Evolutionary conservation across 495 filamentous ascomycete species (phyloP), one percentile per base, ranked within the genome.

Genomic region (Penicillium daleae): DNA sequence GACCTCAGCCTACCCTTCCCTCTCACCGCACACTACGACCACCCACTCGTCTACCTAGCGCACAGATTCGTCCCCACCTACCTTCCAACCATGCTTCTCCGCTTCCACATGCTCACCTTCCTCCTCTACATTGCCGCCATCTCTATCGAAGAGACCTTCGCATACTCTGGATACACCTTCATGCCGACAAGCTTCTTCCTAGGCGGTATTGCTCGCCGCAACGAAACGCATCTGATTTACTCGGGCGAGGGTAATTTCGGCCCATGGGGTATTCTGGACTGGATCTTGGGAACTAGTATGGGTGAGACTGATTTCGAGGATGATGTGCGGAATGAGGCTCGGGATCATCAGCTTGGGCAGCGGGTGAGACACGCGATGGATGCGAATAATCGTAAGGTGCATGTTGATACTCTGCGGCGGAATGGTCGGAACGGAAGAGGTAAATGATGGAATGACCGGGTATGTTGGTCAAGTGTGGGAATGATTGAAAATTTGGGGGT

Each of bases 31-130:
- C 87, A 89, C 69, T 92, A 91, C 70, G 92, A 97, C 74, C 92
- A 97, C 65, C 92, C 93, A 0, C 32, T 89, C n/a, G 77, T 85
- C 5, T 90, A 92, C 63, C 74, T 96, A 2, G 66, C 96, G 12
- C 76, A 80, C 56, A 86, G 82, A 51, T 90, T 91, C 67, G 39
- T 93, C 21, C 93, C 93, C 0, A 82, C 86, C 19, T 93, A 92
- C 72, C 66, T 89, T 3, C 92, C 93, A 9, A 88, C 89, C 2
- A 70, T 80, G 61, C 71, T 82, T 17, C 89, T 85, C 76, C 88
- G 77, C 69, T 87, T 83, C 56, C 93, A 97, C 74, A 80, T 96
- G 52, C 78, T 97, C 55, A 93, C 91, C 1, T 96, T 87, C 79
- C 81, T 92, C 53, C 39, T 93, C 22, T 89, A 91, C 61, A 72